A percentile compares a stretch with the other conserved stretches of the same genome.
These are phyloP conservation scores for Entomortierella parvispora DNA, from an alignment of 192 early-diverging fungal genomes.

Conservation along the genomic window DNA sequence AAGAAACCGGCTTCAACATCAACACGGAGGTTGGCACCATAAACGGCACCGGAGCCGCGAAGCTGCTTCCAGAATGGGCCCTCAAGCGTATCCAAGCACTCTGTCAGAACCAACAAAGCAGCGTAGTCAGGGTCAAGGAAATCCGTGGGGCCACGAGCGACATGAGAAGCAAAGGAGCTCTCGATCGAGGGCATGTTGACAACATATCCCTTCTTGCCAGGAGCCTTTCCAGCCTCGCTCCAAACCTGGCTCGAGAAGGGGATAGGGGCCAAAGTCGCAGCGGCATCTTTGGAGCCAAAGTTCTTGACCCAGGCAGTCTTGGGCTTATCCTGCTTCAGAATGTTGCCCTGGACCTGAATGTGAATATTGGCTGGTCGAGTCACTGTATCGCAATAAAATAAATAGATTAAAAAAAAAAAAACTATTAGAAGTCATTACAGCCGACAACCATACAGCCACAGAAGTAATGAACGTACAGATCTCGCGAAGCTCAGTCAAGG, in stretches of 20 bases:
- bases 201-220: conserved; percentile 56
- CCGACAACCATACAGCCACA: background rate
- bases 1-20: conserved; percentile 59
- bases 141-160: conserved; percentile 54
- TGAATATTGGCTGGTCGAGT: conserved; percentile 59
- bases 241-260: conserved; percentile 53
- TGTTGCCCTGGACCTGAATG: conserved; percentile 65
- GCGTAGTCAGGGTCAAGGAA: conserved; percentile 65
- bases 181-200: conserved; percentile 67
- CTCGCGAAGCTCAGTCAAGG: conserved; percentile 57
- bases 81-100: conserved; percentile 65
- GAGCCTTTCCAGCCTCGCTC: conserved; percentile 49
- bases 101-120: conserved; percentile 63
- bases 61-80: conserved; percentile 71
- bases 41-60: conserved; percentile 68
- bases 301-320: conserved; percentile 52
- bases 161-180: conserved; percentile 62
- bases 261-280: conserved; percentile 32
- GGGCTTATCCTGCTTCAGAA: conserved; percentile 57
- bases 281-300: conserved; percentile 29
- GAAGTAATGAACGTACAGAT: conserved; percentile 51
- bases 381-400: conserved; percentile 33
- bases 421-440: background rate
- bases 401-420: background rate
- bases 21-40: conserved; percentile 57